Percentiles rank a stretch among this genome's conserved stretches.
phyloP scores from a whole-genome alignment of 306 rosid genomes.

The Trifolium subterraneum region DNA sequence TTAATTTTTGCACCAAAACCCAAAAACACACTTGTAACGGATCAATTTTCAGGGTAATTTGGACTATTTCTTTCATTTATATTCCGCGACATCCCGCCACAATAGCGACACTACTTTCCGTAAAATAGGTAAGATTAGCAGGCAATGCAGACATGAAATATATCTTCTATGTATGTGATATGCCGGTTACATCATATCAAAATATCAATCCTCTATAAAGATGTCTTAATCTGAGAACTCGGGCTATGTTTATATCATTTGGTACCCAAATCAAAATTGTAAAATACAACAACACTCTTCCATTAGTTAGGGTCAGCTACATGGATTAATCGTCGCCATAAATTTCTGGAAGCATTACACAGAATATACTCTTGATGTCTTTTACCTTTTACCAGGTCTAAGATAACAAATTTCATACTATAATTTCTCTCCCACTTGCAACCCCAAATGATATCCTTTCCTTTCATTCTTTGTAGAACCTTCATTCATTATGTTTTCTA shows the following conservation, averaged over 20 bases:
- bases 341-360: too few species aligned
- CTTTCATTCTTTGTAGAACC: not conserved
- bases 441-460: not conserved
- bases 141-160: not conserved
- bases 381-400: not conserved
- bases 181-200: constrained; percentile 4
- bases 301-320: not conserved
- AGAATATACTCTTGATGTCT: too few species aligned
- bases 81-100: too few species aligned
- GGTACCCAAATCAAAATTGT: not conserved
- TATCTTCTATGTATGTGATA: too few species aligned
- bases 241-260: constrained; percentile 4
- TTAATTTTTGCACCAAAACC: too few species aligned
- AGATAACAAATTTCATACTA: not conserved
- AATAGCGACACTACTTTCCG: too few species aligned
- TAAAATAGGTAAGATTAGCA: not conserved
- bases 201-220: not conserved
- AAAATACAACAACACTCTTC: not conserved
- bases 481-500: not conserved
- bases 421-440: constrained; percentile 7
- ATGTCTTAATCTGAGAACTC: not conserved
- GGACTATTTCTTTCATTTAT: too few species aligned
- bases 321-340: not conserved
- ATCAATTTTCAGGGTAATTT: too few species aligned
- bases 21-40: too few species aligned